Percentiles rank a stretch among this genome's conserved stretches.
These are phyloP conservation scores for Coemansia furcata DNA, from an alignment of 192 early-diverging fungal species.

Conservation along the genomic window DNA sequence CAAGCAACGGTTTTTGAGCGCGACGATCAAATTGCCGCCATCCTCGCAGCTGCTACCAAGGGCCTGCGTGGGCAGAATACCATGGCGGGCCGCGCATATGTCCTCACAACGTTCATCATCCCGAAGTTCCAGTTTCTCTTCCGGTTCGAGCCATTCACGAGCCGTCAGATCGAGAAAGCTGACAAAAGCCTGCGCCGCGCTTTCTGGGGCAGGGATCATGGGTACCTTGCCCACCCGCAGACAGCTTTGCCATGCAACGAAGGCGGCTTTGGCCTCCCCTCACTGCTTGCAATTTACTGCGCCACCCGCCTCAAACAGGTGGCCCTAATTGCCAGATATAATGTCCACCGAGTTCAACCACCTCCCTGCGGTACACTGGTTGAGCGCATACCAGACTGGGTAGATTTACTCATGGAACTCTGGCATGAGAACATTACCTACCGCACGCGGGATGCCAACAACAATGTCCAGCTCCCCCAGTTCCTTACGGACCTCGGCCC, in stretches of 20 bases:
- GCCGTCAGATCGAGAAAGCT: background rate
- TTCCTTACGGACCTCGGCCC: too few species aligned
- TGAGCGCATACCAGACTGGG: background rate
- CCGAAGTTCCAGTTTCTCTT: slow-evolving; percentile 1
- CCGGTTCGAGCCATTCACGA: slow-evolving; percentile 8
- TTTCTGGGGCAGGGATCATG: background rate
- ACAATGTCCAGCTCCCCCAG: too few species aligned
- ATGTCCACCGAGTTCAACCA: background rate
- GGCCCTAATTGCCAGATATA: background rate
- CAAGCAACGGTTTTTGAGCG: background rate
- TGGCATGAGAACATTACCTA: background rate
- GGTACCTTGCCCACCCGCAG: slow-evolving; percentile 1
- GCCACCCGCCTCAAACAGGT: slow-evolving; percentile 10
- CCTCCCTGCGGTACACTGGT: background rate
- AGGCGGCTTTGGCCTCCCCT: background rate
- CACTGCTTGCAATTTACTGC: background rate
- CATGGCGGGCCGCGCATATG: background rate
- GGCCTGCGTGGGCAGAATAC: background rate
- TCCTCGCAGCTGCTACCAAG: background rate
- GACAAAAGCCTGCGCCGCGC: background rate
- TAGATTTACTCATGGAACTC: background rate
- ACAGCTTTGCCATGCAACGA: background rate
- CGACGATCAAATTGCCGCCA: background rate
- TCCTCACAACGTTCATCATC: background rate
- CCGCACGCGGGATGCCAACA: too few species aligned